Evolutionary conservation across 2,329 filamentous ascomycete genomes (phyloP), one percentile per base, ranked within the genome.

Genomic region (Neocatenulostroma microsporum): DNA sequence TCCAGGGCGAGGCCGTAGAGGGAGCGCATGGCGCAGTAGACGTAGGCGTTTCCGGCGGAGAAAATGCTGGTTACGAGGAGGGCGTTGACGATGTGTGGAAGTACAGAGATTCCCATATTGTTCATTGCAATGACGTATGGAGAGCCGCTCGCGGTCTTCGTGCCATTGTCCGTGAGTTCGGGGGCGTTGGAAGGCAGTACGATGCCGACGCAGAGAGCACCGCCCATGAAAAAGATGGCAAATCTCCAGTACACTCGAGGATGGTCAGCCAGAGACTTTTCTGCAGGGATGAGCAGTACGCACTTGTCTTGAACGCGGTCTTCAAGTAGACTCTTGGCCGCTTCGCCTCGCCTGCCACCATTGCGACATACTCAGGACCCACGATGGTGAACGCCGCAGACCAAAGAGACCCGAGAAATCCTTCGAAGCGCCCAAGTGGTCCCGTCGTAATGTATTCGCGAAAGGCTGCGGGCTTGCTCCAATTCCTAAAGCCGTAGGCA

Each of bases 1-100:
- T 74, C 69, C 3, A 74, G 62, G 2, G 72, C 62, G 15, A 76
- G 58, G 15, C 68, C 64, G 54, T 74, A 74, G 26, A 75, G 52
- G 30, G 64, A 69, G 23, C 72, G 69, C 18, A 67, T 69, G 2
- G 69, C 69, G 37, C 66, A 69, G 57, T 73, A 75, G 9, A 66
- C 68, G 53, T 73, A 73, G 2, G 69, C 70, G 51, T 75, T 76
- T n/a, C 68, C 72, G 7, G 72, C 71, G 2, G 68, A 72, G 55
- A 73, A 74, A 45, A 73, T 72, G 14, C 67, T 70, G 1, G 70
- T 74, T 34, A 74, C 51, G 62, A 61, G 41, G 8, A 60, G 42
- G 38, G 56, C 55, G 33, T 59, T 59, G 40, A 61, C 55, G 15
- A 62, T 50, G 32, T 65, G 58, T 5, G 67, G 67, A 11, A 70